Evolutionary conservation across 495 filamentous ascomycete species (phyloP).

Genomic region (Lepraria neglecta): DNA sequence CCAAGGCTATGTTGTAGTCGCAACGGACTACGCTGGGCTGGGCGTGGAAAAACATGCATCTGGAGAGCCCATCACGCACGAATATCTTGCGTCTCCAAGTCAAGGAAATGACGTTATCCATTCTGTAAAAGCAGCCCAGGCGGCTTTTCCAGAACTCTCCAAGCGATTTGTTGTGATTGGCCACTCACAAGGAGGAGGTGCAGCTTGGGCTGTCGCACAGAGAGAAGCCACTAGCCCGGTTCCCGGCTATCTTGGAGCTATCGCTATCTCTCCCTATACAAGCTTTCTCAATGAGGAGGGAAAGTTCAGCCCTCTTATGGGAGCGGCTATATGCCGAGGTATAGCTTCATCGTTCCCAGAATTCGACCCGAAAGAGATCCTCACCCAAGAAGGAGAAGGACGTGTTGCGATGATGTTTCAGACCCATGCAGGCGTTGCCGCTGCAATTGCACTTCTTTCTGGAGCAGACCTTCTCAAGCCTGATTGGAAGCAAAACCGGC

Average conservation of each 20-base stretch:
- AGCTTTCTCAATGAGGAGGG: neutral
- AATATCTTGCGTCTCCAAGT: slow-evolving; percentile 32
- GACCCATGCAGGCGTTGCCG: neutral
- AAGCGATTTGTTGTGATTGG: slow-evolving; percentile 42
- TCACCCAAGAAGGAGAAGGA: neutral
- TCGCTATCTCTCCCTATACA: slow-evolving; percentile 37
- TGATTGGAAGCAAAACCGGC: no score
- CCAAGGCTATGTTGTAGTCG: slow-evolving; percentile 50
- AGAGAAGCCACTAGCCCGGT: slow-evolving; percentile 30
- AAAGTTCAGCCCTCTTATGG: neutral
- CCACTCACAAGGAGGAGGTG: slow-evolving; percentile 47
- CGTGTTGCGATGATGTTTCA: neutral
- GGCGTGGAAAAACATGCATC: slow-evolving; percentile 38
- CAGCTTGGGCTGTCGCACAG: slow-evolving; percentile 40
- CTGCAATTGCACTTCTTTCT: neutral
- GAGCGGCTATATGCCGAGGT: neutral
- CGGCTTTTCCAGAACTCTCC: slow-evolving; percentile 34
- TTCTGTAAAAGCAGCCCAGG: slow-evolving; percentile 39
- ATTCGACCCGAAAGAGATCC: neutral
- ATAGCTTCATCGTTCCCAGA: neutral
- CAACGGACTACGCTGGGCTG: slow-evolving; percentile 50
- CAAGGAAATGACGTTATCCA: slow-evolving; percentile 43
- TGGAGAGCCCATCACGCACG: slow-evolving; percentile 36
- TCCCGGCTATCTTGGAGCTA: slow-evolving; percentile 38
- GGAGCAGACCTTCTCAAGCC: neutral